A percentile compares a stretch with the other conserved stretches of the same genome.
Evolutionary conservation across 768 basidiomycete species (phyloP).

Genomic region (Tulasnella sp.): DNA sequence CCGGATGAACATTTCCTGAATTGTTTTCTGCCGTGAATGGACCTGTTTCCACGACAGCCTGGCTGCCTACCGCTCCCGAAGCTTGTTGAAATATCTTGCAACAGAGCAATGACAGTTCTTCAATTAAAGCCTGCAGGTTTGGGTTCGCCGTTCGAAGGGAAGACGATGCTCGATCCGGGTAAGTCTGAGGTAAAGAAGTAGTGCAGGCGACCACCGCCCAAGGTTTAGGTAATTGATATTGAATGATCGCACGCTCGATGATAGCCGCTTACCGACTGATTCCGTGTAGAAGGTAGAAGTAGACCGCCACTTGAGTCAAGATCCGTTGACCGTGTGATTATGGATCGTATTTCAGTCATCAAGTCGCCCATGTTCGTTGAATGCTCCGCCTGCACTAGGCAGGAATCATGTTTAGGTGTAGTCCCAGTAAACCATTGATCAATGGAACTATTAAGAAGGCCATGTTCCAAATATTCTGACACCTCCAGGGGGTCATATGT

Average conservation of each 20-base stretch:
- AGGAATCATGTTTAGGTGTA: conserved; percentile 5
- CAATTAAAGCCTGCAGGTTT: conserved; percentile 10
- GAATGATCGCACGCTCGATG: too few species aligned
- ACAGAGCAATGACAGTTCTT: conserved; percentile 7
- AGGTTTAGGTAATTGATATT: too few species aligned
- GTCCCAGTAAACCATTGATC: conserved; percentile 16
- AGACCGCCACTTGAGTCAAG: not conserved
- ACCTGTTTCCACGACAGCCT: not conserved
- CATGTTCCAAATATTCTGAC: conserved; percentile 16
- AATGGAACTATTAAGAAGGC: conserved; percentile 14
- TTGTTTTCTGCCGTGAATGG: too few species aligned
- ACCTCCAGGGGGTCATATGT: conserved; percentile 17
- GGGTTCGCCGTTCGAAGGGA: too few species aligned
- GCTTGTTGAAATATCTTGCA: conserved; percentile 5
- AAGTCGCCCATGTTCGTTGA: conserved; percentile 10
- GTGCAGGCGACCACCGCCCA: too few species aligned
- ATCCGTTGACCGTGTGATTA: conserved; percentile 13
- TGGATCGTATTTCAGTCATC: conserved; percentile 8
- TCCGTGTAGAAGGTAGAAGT: not conserved
- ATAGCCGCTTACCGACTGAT: too few species aligned
- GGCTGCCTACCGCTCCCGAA: conserved; percentile 10
- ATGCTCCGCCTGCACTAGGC: conserved; percentile 1
- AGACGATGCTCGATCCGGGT: too few species aligned
- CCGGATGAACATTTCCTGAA: too few species aligned
- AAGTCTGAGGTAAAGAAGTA: too few species aligned